Evolutionary conservation across 305 asterid species (phyloP).

Genomic region (Solanum hybrid): DNA sequence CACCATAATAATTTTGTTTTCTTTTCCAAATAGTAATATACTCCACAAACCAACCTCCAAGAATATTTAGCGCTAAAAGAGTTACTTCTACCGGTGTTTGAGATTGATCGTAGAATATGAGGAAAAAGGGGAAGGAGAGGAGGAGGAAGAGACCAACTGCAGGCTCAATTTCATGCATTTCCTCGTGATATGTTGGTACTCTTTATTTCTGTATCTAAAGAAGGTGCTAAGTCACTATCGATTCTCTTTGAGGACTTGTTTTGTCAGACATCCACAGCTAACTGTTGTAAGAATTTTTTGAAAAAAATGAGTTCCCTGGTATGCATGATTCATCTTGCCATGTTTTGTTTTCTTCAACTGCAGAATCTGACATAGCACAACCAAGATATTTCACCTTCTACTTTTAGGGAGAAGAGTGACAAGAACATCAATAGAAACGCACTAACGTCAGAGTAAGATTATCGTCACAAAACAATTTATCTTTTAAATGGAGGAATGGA

Average conservation of each 20-base stretch:
- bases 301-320: neutral
- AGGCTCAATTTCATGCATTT: neutral
- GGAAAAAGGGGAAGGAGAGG: neutral
- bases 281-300: neutral
- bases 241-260: neutral
- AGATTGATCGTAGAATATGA: neutral
- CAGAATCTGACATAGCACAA: conserved; percentile 2
- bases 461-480: neutral
- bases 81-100: neutral
- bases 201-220: neutral
- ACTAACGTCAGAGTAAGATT: neutral
- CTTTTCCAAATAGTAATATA: neutral
- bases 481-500: neutral
- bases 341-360: neutral
- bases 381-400: conserved; percentile 1
- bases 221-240: neutral
- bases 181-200: neutral
- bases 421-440: neutral
- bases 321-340: neutral
- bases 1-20: neutral
- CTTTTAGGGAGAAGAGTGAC: neutral
- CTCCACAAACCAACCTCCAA: neutral
- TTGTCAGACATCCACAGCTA: neutral
- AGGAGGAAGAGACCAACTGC: neutral
- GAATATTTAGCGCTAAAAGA: neutral